Evolutionary conservation across 2,329 filamentous ascomycete species (phyloP).

Genomic region (Trichoderma atroviride): DNA sequence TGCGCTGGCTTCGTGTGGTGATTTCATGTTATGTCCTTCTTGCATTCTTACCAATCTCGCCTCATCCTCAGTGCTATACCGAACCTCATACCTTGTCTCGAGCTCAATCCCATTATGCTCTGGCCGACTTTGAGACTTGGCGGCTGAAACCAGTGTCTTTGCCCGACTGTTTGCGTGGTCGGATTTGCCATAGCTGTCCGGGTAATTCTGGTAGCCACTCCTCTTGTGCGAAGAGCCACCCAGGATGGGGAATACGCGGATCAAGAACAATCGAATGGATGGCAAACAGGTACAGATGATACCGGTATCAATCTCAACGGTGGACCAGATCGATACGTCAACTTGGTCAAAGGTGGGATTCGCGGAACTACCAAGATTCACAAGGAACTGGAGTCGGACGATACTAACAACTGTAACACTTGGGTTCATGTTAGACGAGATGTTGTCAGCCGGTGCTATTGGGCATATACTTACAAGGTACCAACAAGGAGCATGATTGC

Average conservation of each 20-base stretch:
- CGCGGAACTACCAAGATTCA: slow-evolving; percentile 34
- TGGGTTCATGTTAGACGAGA: background rate
- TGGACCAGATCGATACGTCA: slow-evolving; percentile 40
- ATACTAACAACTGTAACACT: slow-evolving; percentile 40
- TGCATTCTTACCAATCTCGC: slow-evolving; percentile 7
- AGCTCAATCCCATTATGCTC: slow-evolving; percentile 6
- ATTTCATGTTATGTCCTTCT: background rate
- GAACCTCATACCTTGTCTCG: slow-evolving; percentile 5
- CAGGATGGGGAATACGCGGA: slow-evolving; percentile 25
- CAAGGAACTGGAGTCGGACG: slow-evolving; percentile 36
- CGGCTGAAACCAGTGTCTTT: background rate
- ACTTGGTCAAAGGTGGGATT: slow-evolving; percentile 39
- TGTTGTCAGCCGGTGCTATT: background rate
- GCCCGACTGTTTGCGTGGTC: slow-evolving; percentile 3
- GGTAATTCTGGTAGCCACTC: slow-evolving; percentile 13
- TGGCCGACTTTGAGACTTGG: slow-evolving; percentile 1
- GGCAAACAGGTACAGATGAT: slow-evolving; percentile 44
- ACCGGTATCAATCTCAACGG: slow-evolving; percentile 40
- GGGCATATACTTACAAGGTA: slow-evolving; percentile 38
- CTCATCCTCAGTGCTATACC: slow-evolving; percentile 11
- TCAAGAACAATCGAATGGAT: slow-evolving; percentile 36
- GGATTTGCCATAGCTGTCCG: slow-evolving; percentile 9
- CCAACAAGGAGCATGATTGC: slow-evolving; percentile 49
- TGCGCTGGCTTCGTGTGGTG: background rate
- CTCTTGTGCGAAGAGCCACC: slow-evolving; percentile 13